Percentiles rank a stretch among this genome's conserved stretches.
These are phyloP conservation scores for Metschnikowia similis DNA, from an alignment of 805 yeast species.

Conservation along the genomic window DNA sequence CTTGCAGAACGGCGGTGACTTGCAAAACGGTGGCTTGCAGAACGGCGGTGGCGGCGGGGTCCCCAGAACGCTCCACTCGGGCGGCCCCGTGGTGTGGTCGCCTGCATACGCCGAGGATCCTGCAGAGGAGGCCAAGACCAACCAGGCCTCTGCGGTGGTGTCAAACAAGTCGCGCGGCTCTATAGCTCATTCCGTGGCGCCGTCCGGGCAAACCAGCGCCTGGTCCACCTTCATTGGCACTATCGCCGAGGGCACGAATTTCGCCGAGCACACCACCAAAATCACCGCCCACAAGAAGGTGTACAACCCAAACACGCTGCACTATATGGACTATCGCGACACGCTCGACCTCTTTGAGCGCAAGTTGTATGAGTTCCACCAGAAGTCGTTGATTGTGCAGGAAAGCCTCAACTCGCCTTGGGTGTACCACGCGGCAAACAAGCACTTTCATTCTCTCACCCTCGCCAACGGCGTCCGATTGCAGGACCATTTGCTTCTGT, in stretches of 20 bases:
- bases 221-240: background rate
- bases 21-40: too few species aligned
- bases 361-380: conserved; percentile 5
- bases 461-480: background rate
- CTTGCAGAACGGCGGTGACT: too few species aligned
- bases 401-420: background rate
- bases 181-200: background rate
- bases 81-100: background rate
- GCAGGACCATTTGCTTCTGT: conserved; percentile 4
- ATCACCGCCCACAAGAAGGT: conserved; percentile 4
- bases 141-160: background rate
- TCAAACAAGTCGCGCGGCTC: background rate
- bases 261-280: background rate
- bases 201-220: background rate
- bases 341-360: conserved; percentile 7
- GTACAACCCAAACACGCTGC: conserved; percentile 6
- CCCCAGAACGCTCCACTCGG: background rate
- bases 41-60: background rate
- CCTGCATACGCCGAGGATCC: background rate
- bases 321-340: conserved; percentile 4
- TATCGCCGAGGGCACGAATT: background rate
- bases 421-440: conserved; percentile 2
- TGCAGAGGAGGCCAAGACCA: background rate
- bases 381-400: conserved; percentile 3
- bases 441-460: background rate